These are phyloP conservation scores for Petunia hybrid DNA, from an alignment of 305 asterid species.

Conservation along the genomic window DNA sequence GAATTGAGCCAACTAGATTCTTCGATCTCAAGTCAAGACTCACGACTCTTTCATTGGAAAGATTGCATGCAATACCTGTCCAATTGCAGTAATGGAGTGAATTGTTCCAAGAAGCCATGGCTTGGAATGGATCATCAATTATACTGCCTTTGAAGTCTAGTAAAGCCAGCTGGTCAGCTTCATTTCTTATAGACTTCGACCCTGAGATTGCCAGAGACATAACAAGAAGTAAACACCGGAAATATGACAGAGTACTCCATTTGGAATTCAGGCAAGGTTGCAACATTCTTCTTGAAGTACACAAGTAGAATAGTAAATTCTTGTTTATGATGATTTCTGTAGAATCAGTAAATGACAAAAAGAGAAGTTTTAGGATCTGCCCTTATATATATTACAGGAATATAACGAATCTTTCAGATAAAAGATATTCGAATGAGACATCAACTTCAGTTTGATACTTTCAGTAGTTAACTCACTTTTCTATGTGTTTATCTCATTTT, in stretches of 20 bases:
- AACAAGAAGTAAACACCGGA: no score
- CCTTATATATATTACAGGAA: not conserved
- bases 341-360: not conserved
- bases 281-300: no score
- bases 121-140: slow-evolving; percentile 30
- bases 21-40: slow-evolving; percentile 7
- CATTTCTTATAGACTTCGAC: not conserved
- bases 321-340: no score
- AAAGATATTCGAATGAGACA: not conserved
- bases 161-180: not conserved
- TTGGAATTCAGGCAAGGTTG: no score
- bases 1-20: slow-evolving; percentile 26
- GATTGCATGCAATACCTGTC: slow-evolving; percentile 34
- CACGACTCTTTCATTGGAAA: slow-evolving; percentile 19
- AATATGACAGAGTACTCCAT: no score
- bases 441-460: not conserved
- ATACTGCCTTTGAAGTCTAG: slow-evolving; percentile 31
- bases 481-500: not conserved
- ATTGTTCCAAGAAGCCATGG: slow-evolving; percentile 35
- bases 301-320: no score
- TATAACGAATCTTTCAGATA: not conserved
- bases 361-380: not conserved
- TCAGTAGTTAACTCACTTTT: not conserved
- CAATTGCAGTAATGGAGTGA: not conserved
- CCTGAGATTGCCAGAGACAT: not conserved